Conservation (phyloP, 108 stramenopile genomes). For the Fistulifera solaris region DNA sequence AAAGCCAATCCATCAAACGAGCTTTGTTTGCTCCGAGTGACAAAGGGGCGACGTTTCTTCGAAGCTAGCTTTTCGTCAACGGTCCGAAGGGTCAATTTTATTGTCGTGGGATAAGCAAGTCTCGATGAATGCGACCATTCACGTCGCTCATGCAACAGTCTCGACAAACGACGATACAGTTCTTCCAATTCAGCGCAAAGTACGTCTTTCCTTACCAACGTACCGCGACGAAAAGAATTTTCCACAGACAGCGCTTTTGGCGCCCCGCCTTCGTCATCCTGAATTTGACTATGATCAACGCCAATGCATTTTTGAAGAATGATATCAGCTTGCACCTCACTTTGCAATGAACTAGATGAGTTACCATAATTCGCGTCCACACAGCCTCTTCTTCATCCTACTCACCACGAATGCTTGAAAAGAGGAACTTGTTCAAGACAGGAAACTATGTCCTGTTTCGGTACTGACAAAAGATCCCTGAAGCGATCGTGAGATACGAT, state of each 20-base stretch:
- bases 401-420: background rate
- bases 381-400: background rate
- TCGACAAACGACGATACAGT: conserved; percentile 25
- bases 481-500: background rate
- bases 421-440: background rate
- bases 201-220: conserved; percentile 9
- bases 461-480: conserved; percentile 7
- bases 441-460: background rate
- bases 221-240: conserved; percentile 46
- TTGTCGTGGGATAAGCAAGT: conserved; percentile 31
- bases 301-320: conserved; percentile 35
- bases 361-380: too few species aligned
- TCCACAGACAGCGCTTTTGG: conserved; percentile 49
- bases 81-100: conserved; percentile 34
- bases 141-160: conserved; percentile 26
- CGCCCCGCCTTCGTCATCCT: conserved; percentile 38
- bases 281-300: conserved; percentile 19
- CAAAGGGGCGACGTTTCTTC: conserved; percentile 19
- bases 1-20: conserved; percentile 21
- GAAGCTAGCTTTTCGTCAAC: conserved; percentile 9
- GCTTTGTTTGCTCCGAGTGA: conserved; percentile 31
- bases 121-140: conserved; percentile 17
- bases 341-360: too few species aligned
- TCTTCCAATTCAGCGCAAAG: conserved; percentile 18
- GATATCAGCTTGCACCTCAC: too few species aligned